phyloP scores from a whole-genome alignment of 2,329 filamentous ascomycete species.

The Pestalotiopsis sp. region DNA sequence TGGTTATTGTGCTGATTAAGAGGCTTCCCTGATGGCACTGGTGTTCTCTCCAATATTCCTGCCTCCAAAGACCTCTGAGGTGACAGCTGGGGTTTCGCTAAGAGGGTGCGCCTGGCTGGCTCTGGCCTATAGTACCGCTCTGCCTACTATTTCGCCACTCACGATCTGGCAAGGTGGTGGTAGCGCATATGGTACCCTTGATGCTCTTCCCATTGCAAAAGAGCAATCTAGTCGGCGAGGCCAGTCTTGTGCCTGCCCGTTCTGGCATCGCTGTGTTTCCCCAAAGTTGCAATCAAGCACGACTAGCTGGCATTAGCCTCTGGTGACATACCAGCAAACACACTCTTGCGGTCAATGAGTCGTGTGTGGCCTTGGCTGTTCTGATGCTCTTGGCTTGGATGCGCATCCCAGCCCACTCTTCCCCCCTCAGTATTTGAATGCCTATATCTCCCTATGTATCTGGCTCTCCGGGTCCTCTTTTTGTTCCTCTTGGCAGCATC shows the following conservation, averaged over 20 bases:
- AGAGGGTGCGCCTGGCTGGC: too few relatives aligned
- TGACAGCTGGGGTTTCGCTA: too few relatives aligned
- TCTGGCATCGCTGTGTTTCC: background rate
- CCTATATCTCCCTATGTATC: background rate
- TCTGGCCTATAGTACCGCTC: too few relatives aligned
- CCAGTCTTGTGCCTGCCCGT: slow-evolving; percentile 4
- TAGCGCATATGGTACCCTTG: background rate
- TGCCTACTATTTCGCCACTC: background rate
- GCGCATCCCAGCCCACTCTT: background rate
- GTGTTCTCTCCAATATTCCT: background rate
- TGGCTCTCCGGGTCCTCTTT: background rate
- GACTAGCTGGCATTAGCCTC: background rate
- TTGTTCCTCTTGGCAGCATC: background rate
- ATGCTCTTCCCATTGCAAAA: background rate
- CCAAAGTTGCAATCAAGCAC: slow-evolving; percentile 1
- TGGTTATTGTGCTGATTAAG: background rate
- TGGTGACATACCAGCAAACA: background rate
- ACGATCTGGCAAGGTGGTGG: background rate
- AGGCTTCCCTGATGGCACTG: background rate
- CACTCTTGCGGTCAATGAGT: background rate
- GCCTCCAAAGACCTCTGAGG: background rate
- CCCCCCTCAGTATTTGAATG: background rate
- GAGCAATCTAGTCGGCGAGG: background rate
- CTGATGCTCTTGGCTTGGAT: too few relatives aligned
- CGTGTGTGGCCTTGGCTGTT: background rate